Evolutionary conservation across 1,139 yeast species (phyloP).

Genomic region (Saccharomyces hybrid): DNA sequence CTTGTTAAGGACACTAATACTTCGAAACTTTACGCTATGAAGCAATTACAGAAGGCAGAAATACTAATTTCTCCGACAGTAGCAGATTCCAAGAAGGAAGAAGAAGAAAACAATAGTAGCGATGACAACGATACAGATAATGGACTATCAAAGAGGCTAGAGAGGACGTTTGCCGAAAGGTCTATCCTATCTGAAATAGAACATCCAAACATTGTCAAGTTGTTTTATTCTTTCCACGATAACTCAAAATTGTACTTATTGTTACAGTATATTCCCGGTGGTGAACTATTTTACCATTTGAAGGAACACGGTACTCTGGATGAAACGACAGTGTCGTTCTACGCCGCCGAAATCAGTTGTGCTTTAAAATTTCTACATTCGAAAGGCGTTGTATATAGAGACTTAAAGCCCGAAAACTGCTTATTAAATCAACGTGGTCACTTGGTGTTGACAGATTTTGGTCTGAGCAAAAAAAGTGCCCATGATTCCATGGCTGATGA

Average conservation of each 20-base stretch:
- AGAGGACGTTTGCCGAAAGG: constrained; percentile 65
- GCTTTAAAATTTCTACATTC: constrained; percentile 77
- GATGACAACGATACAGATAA: neutral
- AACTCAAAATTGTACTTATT: constrained; percentile 68
- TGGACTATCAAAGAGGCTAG: constrained; percentile 32
- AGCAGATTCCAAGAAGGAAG: constrained; percentile 16
- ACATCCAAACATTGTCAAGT: constrained; percentile 83
- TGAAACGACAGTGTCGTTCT: constrained; percentile 73
- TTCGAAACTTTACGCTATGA: constrained; percentile 76
- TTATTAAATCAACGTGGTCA: constrained; percentile 73
- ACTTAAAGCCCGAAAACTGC: constrained; percentile 90
- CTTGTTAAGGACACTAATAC: constrained; percentile 62
- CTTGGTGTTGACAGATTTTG: constrained; percentile 84
- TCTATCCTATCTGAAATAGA: constrained; percentile 60
- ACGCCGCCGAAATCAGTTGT: constrained; percentile 78
- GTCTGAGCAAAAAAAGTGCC: constrained; percentile 61
- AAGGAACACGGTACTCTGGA: constrained; percentile 42
- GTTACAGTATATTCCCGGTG: constrained; percentile 86
- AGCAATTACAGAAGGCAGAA: constrained; percentile 77
- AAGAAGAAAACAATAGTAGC: constrained; percentile 3
- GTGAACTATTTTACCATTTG: constrained; percentile 82
- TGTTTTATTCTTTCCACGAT: constrained; percentile 88
- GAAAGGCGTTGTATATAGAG: constrained; percentile 83
- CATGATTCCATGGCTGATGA: constrained; percentile 18
- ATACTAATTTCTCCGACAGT: constrained; percentile 39